Percentiles rank a stretch among this genome's conserved stretches.
Evolutionary conservation across 2,329 filamentous ascomycete species (phyloP).

Genomic region (Dactylellina drechsleri): DNA sequence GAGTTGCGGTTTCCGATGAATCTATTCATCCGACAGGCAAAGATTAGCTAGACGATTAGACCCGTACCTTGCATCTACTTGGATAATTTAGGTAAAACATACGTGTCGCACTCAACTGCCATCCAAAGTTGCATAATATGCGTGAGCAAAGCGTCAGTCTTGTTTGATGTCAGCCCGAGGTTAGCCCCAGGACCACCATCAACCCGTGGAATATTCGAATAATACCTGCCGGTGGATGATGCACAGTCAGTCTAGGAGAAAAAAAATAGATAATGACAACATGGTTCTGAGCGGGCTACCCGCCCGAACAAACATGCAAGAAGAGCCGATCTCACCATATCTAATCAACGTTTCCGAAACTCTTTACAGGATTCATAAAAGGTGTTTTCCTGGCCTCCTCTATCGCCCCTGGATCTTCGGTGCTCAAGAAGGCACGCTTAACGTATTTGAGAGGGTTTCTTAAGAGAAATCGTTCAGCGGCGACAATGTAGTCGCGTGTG

Average conservation of each 20-base stretch:
- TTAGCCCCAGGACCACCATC: slow-evolving; percentile 43
- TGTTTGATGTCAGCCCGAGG: slow-evolving; percentile 32
- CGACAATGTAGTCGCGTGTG: slow-evolving; percentile 47
- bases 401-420: slow-evolving; percentile 45
- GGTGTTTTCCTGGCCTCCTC: slow-evolving; percentile 31
- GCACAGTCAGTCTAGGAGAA: slow-evolving; percentile 21
- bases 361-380: slow-evolving; percentile 32
- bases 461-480: slow-evolving; percentile 40
- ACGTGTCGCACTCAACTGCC: slow-evolving; percentile 52
- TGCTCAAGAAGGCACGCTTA: slow-evolving; percentile 48
- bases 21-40: slow-evolving; percentile 8
- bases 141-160: slow-evolving; percentile 42
- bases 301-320: not conserved
- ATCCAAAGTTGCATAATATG: slow-evolving; percentile 53
- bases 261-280: no score
- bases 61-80: no score
- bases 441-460: slow-evolving; percentile 45
- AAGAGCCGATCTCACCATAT: slow-evolving; percentile 31
- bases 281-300: no score
- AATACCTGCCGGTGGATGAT: slow-evolving; percentile 33
- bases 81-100: no score
- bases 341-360: slow-evolving; percentile 43
- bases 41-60: not conserved
- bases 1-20: slow-evolving; percentile 52
- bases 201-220: slow-evolving; percentile 46